phyloP scores from a whole-genome alignment of 1,284 basidiomycete species.

The Dichomitus squalens region DNA sequence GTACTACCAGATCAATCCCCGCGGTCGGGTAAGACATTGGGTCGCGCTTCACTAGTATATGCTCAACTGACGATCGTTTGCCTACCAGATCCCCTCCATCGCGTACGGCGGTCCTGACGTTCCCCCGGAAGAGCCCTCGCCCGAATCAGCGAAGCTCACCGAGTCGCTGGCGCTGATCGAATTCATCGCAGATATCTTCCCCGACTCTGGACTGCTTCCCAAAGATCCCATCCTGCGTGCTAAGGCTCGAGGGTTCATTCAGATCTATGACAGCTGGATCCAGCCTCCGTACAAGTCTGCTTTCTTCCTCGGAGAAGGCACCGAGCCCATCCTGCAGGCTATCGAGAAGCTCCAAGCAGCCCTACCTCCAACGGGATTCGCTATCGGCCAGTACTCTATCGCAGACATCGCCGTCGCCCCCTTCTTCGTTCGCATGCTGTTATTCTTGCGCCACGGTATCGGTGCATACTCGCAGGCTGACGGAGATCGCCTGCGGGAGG shows the following conservation, averaged over 20 bases:
- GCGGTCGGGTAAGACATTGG: not conserved
- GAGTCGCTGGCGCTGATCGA: not conserved
- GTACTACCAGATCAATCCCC: constrained; percentile 39
- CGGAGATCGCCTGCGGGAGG: constrained; percentile 30
- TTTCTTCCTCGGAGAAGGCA: not conserved
- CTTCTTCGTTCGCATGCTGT: constrained; percentile 28
- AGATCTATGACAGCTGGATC: constrained; percentile 21
- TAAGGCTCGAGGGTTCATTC: not conserved
- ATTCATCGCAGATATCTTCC: constrained; percentile 6
- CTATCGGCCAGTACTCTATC: constrained; percentile 6
- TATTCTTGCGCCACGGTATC: constrained; percentile 31
- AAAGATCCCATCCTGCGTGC: not conserved
- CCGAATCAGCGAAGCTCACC: not conserved
- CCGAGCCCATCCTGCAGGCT: not conserved
- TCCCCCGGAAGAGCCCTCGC: constrained; percentile 36
- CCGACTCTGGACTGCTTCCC: not conserved
- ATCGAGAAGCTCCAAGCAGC: constrained; percentile 7
- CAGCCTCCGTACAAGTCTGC: not conserved
- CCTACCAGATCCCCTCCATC: constrained; percentile 52
- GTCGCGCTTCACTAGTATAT: no score
- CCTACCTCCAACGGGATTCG: constrained; percentile 12
- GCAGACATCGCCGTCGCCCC: constrained; percentile 7
- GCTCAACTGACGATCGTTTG: no score
- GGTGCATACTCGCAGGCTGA: constrained; percentile 34
- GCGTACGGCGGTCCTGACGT: constrained; percentile 58